Evolutionary conservation across 306 rosid genomes (phyloP).

Genomic region (Trifolium repens): DNA sequence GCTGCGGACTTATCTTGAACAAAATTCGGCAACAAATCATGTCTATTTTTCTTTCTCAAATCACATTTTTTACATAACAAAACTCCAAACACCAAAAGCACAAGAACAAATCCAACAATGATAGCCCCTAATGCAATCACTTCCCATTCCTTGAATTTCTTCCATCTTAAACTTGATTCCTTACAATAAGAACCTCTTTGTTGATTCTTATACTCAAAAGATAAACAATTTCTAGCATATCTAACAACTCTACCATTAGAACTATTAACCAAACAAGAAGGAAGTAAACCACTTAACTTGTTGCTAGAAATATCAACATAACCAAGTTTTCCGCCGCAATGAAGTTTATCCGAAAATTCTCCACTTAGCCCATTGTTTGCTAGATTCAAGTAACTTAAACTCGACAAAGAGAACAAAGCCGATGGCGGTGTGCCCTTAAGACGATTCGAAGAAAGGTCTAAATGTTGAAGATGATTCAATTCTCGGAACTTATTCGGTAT

Average conservation of each 20-base stretch:
- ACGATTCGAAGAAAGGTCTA: constrained; percentile 73
- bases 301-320: constrained; percentile 80
- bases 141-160: constrained; percentile 46
- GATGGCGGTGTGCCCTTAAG: constrained; percentile 61
- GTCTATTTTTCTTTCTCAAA: constrained; percentile 40
- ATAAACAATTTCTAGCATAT: constrained; percentile 69
- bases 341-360: constrained; percentile 53
- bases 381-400: constrained; percentile 71
- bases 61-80: constrained; percentile 48
- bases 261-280: constrained; percentile 66
- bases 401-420: constrained; percentile 68
- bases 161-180: constrained; percentile 43
- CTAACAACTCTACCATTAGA: constrained; percentile 62
- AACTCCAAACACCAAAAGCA: constrained; percentile 55
- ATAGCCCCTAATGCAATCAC: constrained; percentile 47
- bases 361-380: constrained; percentile 72
- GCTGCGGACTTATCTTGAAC: constrained; percentile 58
- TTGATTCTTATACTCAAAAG: constrained; percentile 58
- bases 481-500: constrained; percentile 64
- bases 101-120: constrained; percentile 48
- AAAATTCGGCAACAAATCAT: constrained; percentile 48
- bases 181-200: constrained; percentile 61
- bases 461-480: constrained; percentile 80
- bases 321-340: constrained; percentile 77
- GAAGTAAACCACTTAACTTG: constrained; percentile 74